These are phyloP conservation scores for Pichia paraexigua DNA, from an alignment of 805 yeast species.

Conservation along the genomic window DNA sequence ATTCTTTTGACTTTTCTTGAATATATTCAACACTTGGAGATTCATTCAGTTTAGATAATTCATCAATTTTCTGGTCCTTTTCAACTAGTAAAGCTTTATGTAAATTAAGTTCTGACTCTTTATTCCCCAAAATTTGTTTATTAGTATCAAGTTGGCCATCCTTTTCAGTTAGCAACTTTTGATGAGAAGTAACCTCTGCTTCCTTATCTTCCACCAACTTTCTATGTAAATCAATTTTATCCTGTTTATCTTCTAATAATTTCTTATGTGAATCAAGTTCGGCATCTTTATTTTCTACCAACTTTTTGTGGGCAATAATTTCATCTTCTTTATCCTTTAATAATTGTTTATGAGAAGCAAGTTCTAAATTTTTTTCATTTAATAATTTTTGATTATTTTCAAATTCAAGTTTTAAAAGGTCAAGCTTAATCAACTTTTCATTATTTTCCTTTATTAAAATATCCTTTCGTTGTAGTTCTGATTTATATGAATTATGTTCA, in stretches of 20 bases:
- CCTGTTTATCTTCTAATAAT: not conserved
- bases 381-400: not conserved
- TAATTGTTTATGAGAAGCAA: not conserved
- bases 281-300: not conserved
- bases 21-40: conserved; percentile 24
- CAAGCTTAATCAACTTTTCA: not conserved
- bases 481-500: conserved; percentile 10
- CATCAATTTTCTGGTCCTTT: not conserved
- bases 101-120: not conserved
- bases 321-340: not conserved
- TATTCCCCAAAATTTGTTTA: not conserved
- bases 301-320: not conserved
- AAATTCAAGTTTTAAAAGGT: not conserved
- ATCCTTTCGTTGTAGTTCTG: conserved; percentile 5
- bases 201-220: not conserved
- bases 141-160: not conserved
- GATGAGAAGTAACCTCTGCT: not conserved
- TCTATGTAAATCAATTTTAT: not conserved
- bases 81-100: not conserved
- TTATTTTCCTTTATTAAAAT: conserved; percentile 1
- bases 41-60: not conserved
- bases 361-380: not conserved
- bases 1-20: conserved; percentile 11
- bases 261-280: not conserved
- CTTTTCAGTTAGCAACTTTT: not conserved